Conservation (phyloP, 75 land plant species). For the Azolla pinnata region DNA sequence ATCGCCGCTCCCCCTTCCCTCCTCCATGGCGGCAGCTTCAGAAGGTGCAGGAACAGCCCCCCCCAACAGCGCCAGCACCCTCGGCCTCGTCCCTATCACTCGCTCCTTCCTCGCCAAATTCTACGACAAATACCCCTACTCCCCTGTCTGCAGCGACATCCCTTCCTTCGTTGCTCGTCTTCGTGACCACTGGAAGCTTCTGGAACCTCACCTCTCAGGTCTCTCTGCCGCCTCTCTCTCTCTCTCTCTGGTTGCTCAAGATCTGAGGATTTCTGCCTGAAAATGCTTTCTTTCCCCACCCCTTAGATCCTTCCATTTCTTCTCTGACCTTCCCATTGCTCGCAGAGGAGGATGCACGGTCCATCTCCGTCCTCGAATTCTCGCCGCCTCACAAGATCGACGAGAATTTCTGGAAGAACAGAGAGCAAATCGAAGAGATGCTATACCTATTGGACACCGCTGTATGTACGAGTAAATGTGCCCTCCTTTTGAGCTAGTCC, state of each 20-base stretch:
- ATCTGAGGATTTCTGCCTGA: neutral
- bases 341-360: neutral
- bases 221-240: neutral
- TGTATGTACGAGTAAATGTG: conserved; percentile 40
- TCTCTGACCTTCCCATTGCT: neutral
- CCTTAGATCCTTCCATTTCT: neutral
- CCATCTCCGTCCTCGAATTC: conserved; percentile 34
- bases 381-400: conserved; percentile 83
- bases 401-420: conserved; percentile 89
- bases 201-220: conserved; percentile 19
- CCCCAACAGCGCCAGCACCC: conserved; percentile 70
- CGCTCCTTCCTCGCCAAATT: conserved; percentile 58
- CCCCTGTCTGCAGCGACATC: conserved; percentile 52
- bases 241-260: neutral
- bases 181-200: conserved; percentile 16
- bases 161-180: conserved; percentile 36
- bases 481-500: conserved; percentile 56
- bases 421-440: conserved; percentile 90
- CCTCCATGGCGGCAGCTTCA: no score
- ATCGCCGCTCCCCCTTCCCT: no score
- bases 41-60: no score
- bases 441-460: conserved; percentile 47
- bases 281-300: neutral
- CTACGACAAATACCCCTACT: conserved; percentile 61
- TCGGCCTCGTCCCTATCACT: conserved; percentile 89